Base-by-base conservation (phyloP, 2,329 filamentous ascomycete genomes). In the Incumbomyces delicatus region DNA sequence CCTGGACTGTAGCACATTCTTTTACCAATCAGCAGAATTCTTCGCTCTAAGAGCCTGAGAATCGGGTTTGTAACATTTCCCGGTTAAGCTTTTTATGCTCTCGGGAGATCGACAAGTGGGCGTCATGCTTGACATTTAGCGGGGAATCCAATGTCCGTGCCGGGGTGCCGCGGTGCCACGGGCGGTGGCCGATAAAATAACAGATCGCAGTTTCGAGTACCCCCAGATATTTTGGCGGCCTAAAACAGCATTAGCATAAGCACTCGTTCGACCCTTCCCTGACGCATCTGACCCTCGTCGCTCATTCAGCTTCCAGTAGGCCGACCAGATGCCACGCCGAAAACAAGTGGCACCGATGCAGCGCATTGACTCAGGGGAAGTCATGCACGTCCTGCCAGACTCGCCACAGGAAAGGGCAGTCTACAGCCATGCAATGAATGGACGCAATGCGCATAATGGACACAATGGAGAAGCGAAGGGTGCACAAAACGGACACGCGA, bases 321-420 rank as follows among this genome's bases (percentile, higher is more conserved):
- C 29, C 38, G 17, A 20, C 40, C 3, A 16, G 31, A 87, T 88
- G 84, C 83, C 82, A 50, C 78, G 83, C 58, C 76, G 75, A 46
- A 87, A 88, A 66, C 81, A 85, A 65, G 69, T 75, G 33, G 70
- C 69, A 41, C 80, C 84, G 8, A 66, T 83, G 48, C 76, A 78
- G 62, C 78, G 82, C 61, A 75, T 78, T 54, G 68, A 77, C 2
- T 85, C 82, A 6, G 82, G 80, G 20, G 80, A 85, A 60, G 78
- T 79, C 61, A 76, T 80, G 62, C 62, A 65, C 46, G 54, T 51
- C 44, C 58, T 56, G 40, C 56, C 58, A 57, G 58, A 66, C 42
- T 53, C 60, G 31, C 54, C 63, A 36, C 56, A 63, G 16, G 49
- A 53, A n/a, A 50, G 50, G 27, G 50, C 46, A 17, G 56, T 60